Evolutionary conservation across 2,329 filamentous ascomycete genomes (phyloP).

Genomic region (Exserohilum rostratum): DNA sequence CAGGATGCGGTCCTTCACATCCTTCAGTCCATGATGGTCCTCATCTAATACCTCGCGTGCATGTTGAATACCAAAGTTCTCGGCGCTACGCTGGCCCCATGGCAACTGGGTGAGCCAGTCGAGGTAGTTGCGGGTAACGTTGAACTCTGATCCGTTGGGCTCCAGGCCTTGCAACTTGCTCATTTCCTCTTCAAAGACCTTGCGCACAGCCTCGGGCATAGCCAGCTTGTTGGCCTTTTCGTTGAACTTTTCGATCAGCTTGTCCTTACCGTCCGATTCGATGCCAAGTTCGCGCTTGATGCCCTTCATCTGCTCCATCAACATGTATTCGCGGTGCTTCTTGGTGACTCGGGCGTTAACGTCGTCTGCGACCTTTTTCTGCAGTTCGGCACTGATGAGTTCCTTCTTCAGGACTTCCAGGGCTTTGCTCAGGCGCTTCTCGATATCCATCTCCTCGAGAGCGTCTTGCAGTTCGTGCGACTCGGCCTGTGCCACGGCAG

Average conservation of each 20-base stretch:
- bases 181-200: conserved; percentile 97
- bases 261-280: conserved; percentile 97
- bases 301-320: conserved; percentile 99
- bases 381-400: conserved; percentile 95
- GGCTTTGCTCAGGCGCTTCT: conserved; percentile 90
- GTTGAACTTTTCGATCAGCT: conserved; percentile 95
- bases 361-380: conserved; percentile 97
- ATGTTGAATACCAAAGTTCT: conserved; percentile 95
- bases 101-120: conserved; percentile 99
- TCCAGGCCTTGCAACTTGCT: conserved; percentile 97
- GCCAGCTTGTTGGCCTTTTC: conserved; percentile 91
- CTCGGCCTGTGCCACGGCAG: conserved; percentile 86
- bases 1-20: conserved; percentile 97
- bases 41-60: conserved; percentile 90
- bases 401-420: conserved; percentile 95
- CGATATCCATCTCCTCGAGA: conserved; percentile 84
- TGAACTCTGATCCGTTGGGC: conserved; percentile 95
- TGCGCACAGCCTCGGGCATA: conserved; percentile 96
- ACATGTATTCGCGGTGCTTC: conserved; percentile 94
- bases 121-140: conserved; percentile 96
- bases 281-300: conserved; percentile 94
- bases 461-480: conserved; percentile 92
- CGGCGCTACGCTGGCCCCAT: conserved; percentile 92
- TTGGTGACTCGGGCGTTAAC: conserved; percentile 98
- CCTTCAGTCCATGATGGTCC: conserved; percentile 95